A percentile compares a stretch with the other conserved stretches of the same genome.
These are phyloP conservation scores for Myxozyma lipomycoides DNA, from an alignment of 805 yeast genomes.

Conservation along the genomic window DNA sequence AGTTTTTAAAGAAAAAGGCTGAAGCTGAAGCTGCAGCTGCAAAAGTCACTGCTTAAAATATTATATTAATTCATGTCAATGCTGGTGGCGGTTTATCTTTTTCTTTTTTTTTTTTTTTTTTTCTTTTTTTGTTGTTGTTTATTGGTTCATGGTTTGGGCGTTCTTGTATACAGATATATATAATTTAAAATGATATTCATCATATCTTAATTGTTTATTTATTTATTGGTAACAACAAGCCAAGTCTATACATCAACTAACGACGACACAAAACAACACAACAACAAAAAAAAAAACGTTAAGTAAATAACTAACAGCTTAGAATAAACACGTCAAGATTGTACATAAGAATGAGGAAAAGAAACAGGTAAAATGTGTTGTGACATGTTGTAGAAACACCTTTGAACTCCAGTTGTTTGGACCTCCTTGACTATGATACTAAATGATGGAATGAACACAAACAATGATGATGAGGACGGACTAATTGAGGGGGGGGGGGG, in stretches of 20 bases:
- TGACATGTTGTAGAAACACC: background rate
- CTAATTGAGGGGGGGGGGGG: background rate
- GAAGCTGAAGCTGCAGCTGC: conserved; percentile 8
- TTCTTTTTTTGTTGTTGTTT: background rate
- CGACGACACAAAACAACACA: background rate
- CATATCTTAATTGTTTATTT: no score
- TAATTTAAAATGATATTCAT: background rate
- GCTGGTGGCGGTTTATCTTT: background rate
- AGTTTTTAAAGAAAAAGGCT: conserved; percentile 42
- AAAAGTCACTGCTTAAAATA: background rate
- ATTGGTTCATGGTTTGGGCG: no score
- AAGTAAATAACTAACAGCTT: no score
- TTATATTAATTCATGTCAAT: background rate
- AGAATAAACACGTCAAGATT: background rate
- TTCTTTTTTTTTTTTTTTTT: no score
- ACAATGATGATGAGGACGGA: background rate
- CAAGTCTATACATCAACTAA: background rate
- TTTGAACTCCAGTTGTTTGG: background rate
- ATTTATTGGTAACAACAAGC: no score
- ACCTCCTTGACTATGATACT: background rate
- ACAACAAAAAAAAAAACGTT: background rate
- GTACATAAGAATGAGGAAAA: background rate
- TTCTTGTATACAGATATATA: conserved; percentile 2
- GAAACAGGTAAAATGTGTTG: background rate
- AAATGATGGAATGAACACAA: background rate